These are phyloP conservation scores for Claviceps cyperi DNA, from an alignment of 2,329 filamentous ascomycete species.

Conservation along the genomic window DNA sequence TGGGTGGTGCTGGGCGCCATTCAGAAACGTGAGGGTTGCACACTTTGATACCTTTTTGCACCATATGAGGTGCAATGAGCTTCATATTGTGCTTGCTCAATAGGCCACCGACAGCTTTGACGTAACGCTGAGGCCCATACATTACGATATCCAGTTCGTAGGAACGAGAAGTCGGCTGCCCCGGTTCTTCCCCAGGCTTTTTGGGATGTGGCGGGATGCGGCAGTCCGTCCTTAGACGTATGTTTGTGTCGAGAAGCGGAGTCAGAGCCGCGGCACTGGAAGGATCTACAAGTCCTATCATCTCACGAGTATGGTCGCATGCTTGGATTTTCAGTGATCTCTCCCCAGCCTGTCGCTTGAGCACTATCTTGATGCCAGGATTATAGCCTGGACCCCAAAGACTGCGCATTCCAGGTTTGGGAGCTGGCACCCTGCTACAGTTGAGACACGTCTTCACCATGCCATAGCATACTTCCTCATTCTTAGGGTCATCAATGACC, in stretches of 20 bases:
- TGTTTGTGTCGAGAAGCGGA: slow-evolving; percentile 55
- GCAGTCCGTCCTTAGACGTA: slow-evolving; percentile 55
- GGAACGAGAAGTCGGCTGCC: slow-evolving; percentile 43
- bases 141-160: slow-evolving; percentile 60
- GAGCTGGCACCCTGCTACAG: slow-evolving; percentile 52
- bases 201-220: slow-evolving; percentile 55
- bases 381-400: slow-evolving; percentile 47
- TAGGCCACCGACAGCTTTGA: slow-evolving; percentile 49
- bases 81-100: slow-evolving; percentile 50
- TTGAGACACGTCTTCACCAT: slow-evolving; percentile 56
- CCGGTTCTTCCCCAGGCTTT: slow-evolving; percentile 46
- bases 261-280: slow-evolving; percentile 53
- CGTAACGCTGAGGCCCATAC: slow-evolving; percentile 59
- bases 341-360: slow-evolving; percentile 45
- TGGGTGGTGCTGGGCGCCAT: slow-evolving; percentile 26
- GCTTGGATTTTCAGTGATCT: slow-evolving; percentile 51
- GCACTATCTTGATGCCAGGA: slow-evolving; percentile 59
- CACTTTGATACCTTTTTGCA: slow-evolving; percentile 54
- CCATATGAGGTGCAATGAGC: slow-evolving; percentile 49
- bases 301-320: slow-evolving; percentile 52
- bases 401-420: slow-evolving; percentile 46
- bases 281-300: slow-evolving; percentile 64
- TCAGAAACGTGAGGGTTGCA: slow-evolving; percentile 59
- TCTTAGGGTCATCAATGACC: slow-evolving; percentile 42
- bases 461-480: slow-evolving; percentile 69